Conservation (phyloP, 108 stramenopile genomes). For the Craspedostauros australis region DNA sequence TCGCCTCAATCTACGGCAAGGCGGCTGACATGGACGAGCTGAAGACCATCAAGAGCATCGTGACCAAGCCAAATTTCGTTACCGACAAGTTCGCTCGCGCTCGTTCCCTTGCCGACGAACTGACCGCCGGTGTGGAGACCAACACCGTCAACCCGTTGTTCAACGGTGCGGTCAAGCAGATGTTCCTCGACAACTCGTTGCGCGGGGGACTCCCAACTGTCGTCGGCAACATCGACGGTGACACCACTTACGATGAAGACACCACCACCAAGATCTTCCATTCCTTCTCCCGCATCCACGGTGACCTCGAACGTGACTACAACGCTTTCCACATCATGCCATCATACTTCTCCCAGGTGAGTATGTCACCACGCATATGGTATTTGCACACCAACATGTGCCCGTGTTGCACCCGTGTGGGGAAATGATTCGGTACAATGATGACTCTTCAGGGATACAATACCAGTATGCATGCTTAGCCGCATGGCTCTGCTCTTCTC, state of each 20-base stretch:
- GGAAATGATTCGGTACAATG: no score
- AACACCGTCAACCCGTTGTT: constrained; percentile 84
- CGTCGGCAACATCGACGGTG: constrained; percentile 75
- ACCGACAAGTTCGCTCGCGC: constrained; percentile 67
- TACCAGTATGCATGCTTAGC: no score
- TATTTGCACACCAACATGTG: not conserved
- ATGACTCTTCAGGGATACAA: no score
- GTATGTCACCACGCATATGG: no score
- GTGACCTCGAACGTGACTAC: constrained; percentile 97
- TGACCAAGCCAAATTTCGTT: constrained; percentile 65
- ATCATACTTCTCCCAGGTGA: constrained; percentile 79
- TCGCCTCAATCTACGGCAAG: constrained; percentile 83
- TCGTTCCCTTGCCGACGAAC: constrained; percentile 59
- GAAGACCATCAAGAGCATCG: constrained; percentile 53
- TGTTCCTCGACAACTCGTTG: constrained; percentile 93
- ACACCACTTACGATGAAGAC: constrained; percentile 74
- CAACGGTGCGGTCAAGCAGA: constrained; percentile 87
- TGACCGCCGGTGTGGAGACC: constrained; percentile 85
- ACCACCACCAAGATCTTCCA: constrained; percentile 83
- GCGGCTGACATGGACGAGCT: constrained; percentile 65
- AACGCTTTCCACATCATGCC: constrained; percentile 90
- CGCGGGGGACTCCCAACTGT: constrained; percentile 91
- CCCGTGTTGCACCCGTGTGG: no score
- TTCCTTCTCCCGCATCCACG: constrained; percentile 91
- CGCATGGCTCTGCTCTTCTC: no score